Percentiles rank a stretch among this genome's conserved stretches.
These are phyloP conservation scores for Mycena epipterygia DNA, from an alignment of 768 basidiomycete genomes.

Conservation along the genomic window DNA sequence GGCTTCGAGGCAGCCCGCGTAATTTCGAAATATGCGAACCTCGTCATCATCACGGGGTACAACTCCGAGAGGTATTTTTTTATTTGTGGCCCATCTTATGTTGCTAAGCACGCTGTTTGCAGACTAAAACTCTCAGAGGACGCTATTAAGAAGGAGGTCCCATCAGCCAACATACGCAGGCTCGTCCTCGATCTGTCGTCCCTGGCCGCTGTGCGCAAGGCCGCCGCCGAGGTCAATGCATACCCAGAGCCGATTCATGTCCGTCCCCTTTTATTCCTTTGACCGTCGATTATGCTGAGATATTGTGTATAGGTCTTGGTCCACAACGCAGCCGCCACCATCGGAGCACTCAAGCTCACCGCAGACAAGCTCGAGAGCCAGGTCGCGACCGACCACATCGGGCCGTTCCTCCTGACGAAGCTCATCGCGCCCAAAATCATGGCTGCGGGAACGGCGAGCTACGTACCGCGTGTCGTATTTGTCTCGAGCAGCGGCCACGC, in stretches of 20 bases:
- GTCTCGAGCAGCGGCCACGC: neutral
- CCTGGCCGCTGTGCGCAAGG: slow-evolving; percentile 1
- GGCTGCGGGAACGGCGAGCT: neutral
- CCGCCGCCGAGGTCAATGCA: slow-evolving; percentile 7
- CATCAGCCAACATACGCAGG: neutral
- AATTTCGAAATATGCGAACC: slow-evolving; percentile 11
- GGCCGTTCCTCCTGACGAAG: slow-evolving; percentile 1
- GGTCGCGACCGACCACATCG: neutral
- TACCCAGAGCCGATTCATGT: slow-evolving; percentile 7
- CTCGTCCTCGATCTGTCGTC: slow-evolving; percentile 14
- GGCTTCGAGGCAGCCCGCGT: slow-evolving; percentile 8
- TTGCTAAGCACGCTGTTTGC: neutral
- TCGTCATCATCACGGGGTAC: slow-evolving; percentile 14
- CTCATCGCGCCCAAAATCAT: neutral
- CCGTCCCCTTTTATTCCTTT: neutral
- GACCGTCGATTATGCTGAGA: neutral
- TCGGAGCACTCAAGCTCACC: neutral
- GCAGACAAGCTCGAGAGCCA: neutral
- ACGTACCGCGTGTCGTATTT: neutral
- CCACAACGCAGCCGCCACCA: neutral
- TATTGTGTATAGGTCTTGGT: neutral
- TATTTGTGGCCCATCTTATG: neutral
- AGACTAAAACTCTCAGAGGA: slow-evolving; percentile 15
- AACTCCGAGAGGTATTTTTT: neutral
- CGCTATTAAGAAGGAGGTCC: neutral